A percentile compares a stretch with the other conserved stretches of the same genome.
phyloP scores from a whole-genome alignment of 345 rosid species.

The Pistacia atlantica region DNA sequence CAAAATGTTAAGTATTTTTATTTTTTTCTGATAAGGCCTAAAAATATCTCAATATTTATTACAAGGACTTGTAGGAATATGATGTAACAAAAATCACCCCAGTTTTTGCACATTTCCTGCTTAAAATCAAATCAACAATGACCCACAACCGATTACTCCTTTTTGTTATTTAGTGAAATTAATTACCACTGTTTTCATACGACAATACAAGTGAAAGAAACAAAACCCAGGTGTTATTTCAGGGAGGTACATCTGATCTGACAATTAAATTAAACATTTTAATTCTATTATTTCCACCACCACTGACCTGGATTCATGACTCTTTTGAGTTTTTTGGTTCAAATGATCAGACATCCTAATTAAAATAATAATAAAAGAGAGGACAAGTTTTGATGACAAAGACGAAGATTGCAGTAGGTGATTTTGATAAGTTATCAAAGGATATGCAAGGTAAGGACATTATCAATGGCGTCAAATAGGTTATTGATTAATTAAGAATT shows the following conservation, averaged over 20 bases:
- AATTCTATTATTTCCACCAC: no score
- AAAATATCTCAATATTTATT: background rate
- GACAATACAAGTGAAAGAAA: background rate
- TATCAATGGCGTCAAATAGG: background rate
- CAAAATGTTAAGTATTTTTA: slow-evolving; percentile 4
- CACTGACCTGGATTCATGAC: no score
- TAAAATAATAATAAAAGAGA: no score
- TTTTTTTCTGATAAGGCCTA: slow-evolving; percentile 31
- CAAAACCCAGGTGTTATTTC: background rate
- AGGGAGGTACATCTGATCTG: background rate
- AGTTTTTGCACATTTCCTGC: background rate
- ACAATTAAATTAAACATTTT: no score
- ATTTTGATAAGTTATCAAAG: slow-evolving; percentile 1
- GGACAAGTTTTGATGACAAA: no score
- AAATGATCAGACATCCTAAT: no score
- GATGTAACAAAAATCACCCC: background rate
- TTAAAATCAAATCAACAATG: background rate
- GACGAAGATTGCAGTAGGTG: background rate
- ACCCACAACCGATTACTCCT: background rate
- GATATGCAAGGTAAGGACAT: background rate
- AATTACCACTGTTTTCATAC: background rate
- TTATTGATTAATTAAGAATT: background rate
- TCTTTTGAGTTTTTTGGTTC: no score
- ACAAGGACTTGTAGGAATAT: slow-evolving; percentile 23
- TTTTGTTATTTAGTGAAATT: background rate